Conservation (phyloP, 352 stramenopile species). For the Thalassiosira hispida region DNA sequence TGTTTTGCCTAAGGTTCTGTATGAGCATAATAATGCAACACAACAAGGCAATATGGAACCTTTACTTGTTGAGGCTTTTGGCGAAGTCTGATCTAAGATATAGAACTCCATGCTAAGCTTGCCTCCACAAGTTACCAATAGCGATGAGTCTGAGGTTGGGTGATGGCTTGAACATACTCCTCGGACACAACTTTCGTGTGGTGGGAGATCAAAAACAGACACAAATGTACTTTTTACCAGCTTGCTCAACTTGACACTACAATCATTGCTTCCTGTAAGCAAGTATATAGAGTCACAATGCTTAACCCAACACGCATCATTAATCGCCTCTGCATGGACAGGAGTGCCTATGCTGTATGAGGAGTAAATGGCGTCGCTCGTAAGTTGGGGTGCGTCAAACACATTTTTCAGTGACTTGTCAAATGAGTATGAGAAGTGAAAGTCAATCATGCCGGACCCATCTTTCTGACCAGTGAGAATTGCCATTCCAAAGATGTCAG, state of each 20-base stretch:
- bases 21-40: slow-evolving; percentile 57
- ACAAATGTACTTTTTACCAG: slow-evolving; percentile 47
- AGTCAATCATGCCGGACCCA: slow-evolving; percentile 40
- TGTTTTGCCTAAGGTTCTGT: slow-evolving; percentile 41
- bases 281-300: slow-evolving; percentile 29
- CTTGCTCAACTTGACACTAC: slow-evolving; percentile 53
- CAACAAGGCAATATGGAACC: slow-evolving; percentile 1
- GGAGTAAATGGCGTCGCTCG: background rate
- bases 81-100: slow-evolving; percentile 33
- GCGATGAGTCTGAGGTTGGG: slow-evolving; percentile 9
- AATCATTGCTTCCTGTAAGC: slow-evolving; percentile 73
- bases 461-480: slow-evolving; percentile 57
- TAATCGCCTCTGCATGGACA: slow-evolving; percentile 71
- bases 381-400: background rate
- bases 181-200: slow-evolving; percentile 68
- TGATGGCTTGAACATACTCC: slow-evolving; percentile 59
- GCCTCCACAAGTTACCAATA: slow-evolving; percentile 67
- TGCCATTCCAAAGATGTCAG: slow-evolving; percentile 35
- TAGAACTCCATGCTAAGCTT: slow-evolving; percentile 75
- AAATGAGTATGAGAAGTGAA: slow-evolving; percentile 34
- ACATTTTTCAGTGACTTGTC: background rate
- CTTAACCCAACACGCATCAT: slow-evolving; percentile 49
- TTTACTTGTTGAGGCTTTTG: background rate
- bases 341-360: slow-evolving; percentile 41
- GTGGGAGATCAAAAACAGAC: slow-evolving; percentile 46